phyloP scores from a whole-genome alignment of 768 basidiomycete genomes.

The Tricholoma terreum region DNA sequence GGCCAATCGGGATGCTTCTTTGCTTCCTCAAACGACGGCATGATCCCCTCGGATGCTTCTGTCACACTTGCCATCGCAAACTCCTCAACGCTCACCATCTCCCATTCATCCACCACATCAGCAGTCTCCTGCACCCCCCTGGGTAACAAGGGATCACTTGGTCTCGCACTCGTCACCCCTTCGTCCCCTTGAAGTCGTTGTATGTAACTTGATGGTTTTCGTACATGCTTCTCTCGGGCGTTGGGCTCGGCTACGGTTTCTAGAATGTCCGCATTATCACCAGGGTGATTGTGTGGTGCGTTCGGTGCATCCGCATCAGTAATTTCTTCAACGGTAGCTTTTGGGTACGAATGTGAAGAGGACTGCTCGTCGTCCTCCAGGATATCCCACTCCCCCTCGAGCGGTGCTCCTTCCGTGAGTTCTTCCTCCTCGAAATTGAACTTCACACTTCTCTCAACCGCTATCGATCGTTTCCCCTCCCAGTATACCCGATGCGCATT shows the following conservation, averaged over 20 bases:
- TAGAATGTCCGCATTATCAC: background rate
- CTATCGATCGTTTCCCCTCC: conserved; percentile 20
- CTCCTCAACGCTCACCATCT: conserved; percentile 1
- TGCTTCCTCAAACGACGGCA: conserved; percentile 14
- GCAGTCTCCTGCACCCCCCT: conserved; percentile 4
- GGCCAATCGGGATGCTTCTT: conserved; percentile 11
- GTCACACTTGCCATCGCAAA: conserved; percentile 2
- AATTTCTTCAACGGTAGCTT: background rate
- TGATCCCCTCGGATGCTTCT: conserved; percentile 9
- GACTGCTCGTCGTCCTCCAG: background rate
- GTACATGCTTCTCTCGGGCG: background rate
- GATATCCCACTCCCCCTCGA: conserved; percentile 3
- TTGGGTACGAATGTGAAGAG: background rate
- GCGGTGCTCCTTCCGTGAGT: background rate
- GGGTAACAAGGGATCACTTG: background rate
- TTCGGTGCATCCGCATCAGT: background rate
- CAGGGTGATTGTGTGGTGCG: background rate
- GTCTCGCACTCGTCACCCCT: background rate
- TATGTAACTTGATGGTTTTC: background rate
- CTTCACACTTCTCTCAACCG: conserved; percentile 23
- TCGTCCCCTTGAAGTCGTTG: background rate
- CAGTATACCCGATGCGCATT: conserved; percentile 34
- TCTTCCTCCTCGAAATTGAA: conserved; percentile 2
- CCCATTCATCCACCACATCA: conserved; percentile 1
- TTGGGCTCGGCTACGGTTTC: background rate